A percentile compares a stretch with the other conserved stretches of the same genome.
Conservation (phyloP, 345 rosid genomes). For the Sisymbrium altissimum region DNA sequence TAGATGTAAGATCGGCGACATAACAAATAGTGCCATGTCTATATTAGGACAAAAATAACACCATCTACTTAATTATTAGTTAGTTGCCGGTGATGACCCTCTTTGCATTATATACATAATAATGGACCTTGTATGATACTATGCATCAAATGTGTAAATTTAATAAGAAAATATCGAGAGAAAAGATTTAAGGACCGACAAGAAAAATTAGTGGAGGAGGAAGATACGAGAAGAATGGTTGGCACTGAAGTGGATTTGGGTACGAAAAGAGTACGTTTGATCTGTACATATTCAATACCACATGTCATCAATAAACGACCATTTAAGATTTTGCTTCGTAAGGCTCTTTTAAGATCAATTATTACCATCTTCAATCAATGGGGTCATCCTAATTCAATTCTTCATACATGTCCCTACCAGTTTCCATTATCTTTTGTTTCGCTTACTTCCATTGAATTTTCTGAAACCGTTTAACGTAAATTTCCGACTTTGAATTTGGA, state of each 20-base stretch:
- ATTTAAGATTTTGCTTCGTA: slow-evolving; percentile 14
- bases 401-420: slow-evolving; percentile 26
- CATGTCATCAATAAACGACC: slow-evolving; percentile 11
- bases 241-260: slow-evolving; percentile 34
- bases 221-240: slow-evolving; percentile 28
- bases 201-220: slow-evolving; percentile 23
- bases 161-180: not conserved
- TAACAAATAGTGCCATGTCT: not conserved
- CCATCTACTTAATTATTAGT: not conserved
- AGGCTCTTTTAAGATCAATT: not conserved
- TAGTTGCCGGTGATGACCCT: slow-evolving; percentile 14
- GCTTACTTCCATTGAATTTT: slow-evolving; percentile 12
- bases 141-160: not conserved
- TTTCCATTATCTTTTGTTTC: not conserved
- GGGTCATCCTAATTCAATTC: slow-evolving; percentile 18
- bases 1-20: not conserved
- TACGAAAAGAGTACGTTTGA: slow-evolving; percentile 32
- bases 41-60: not conserved
- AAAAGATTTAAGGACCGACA: slow-evolving; percentile 20
- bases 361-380: not conserved
- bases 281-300: slow-evolving; percentile 25
- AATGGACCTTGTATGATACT: not conserved
- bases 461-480: not conserved
- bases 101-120: slow-evolving; percentile 17
- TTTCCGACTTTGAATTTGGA: not conserved